Base-by-base conservation (phyloP, 192 early-diverging fungal species). In the Entomortierella beljakovae region DNA sequence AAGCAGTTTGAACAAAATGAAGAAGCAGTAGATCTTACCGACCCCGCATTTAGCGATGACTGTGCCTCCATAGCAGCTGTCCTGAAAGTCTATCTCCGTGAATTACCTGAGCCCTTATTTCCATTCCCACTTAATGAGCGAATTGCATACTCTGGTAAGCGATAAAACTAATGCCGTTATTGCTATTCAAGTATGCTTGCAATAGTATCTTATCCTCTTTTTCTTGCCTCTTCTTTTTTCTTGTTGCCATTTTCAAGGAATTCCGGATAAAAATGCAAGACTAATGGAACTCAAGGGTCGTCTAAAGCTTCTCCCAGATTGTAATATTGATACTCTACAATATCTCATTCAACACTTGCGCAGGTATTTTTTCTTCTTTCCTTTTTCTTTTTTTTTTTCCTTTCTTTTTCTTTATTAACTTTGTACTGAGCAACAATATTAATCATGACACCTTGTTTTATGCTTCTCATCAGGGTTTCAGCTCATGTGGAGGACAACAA, bases 11-110 rank as follows among this genome's bases (percentile, higher is more conserved):
- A 79, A 10, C 23, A 35, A 18, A 70, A 79, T 34, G 75, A 79
- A 26, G 68, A 79, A 16, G 29, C 67, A 13, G 62, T 79, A 6
- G 75, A 79, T 37, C 25, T 79, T 18, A 70, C 67, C 1, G 68
- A 70, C 13, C 74, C 74, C 16, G 15, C 62, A 46, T 71, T 73
- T 15, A 65, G 74, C 13, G 83, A 86, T 15, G 92, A 93, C 57
- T 82, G 89, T 15, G 69, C 90, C 37, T 83, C 85, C 6, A 81
- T 93, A 42, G 88, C 91, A 0, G 85, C 82, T 1, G 68, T 92
- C 6, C 74, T 93, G 6, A 93, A 93, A 58, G 75, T 88, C 20
- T 93, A 90, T 65, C 71, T 93, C 4, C 75, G 92, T 35, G 87
- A 90, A 59, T 68, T 93, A 15, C 85, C 91, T 11, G 73, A 84